Evolutionary conservation across 2,329 filamentous ascomycete species (phyloP).

Genomic region (Samsoniella hepiali): DNA sequence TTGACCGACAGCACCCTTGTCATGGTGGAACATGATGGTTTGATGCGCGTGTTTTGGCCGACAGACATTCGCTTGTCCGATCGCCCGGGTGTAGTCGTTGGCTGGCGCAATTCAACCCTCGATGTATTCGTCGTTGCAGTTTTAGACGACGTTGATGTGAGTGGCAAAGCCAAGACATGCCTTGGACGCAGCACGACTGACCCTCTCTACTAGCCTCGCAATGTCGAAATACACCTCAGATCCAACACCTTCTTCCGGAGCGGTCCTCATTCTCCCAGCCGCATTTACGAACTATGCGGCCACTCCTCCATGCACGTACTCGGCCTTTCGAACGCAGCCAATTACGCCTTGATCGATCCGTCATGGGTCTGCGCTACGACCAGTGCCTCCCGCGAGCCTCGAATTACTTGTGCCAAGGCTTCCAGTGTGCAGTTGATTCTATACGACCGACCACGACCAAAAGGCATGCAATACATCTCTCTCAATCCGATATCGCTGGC

Average conservation of each 20-base stretch:
- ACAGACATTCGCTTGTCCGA: conserved; percentile 73
- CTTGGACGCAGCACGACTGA: conserved; percentile 21
- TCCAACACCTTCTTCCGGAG: conserved; percentile 79
- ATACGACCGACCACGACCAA: conserved; percentile 81
- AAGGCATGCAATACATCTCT: conserved; percentile 94
- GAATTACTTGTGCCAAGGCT: conserved; percentile 67
- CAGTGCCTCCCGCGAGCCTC: conserved; percentile 57
- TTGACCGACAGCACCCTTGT: conserved; percentile 34
- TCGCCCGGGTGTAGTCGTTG: conserved; percentile 80
- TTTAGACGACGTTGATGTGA: conserved; percentile 84
- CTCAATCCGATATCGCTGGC: conserved; percentile 84
- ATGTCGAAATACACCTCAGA: conserved; percentile 84
- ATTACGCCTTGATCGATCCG: conserved; percentile 53
- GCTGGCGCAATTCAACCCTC: conserved; percentile 89
- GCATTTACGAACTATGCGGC: conserved; percentile 82
- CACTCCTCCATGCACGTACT: conserved; percentile 80
- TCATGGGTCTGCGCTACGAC: conserved; percentile 65
- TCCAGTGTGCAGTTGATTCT: conserved; percentile 82
- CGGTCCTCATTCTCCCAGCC: conserved; percentile 72
- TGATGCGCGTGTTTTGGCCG: conserved; percentile 99
- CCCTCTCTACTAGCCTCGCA: conserved; percentile 54
- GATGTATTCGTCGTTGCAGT: conserved; percentile 90
- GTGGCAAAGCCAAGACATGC: conserved; percentile 27
- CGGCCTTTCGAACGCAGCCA: conserved; percentile 69
- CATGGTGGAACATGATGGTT: conserved; percentile 75